Conservation (phyloP, 2,329 filamentous ascomycete genomes). For the Penicillium sclerotiorum region DNA sequence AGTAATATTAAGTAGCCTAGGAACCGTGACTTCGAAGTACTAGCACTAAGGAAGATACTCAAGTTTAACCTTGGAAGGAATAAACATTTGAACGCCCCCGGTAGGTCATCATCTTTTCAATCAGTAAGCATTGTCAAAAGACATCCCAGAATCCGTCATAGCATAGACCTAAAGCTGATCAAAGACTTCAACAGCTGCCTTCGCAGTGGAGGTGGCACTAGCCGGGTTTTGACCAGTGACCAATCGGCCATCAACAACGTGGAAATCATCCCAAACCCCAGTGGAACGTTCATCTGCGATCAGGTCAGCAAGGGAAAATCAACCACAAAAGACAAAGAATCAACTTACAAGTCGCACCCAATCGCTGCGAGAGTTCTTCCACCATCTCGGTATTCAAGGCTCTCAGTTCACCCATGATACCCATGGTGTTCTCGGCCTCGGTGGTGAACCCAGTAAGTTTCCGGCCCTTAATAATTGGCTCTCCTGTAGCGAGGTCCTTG, state of each 20-base stretch:
- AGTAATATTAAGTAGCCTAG: no score
- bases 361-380: slow-evolving; percentile 35
- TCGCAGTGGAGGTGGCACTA: slow-evolving; percentile 43
- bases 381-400: slow-evolving; percentile 37
- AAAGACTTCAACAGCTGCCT: slow-evolving; percentile 44
- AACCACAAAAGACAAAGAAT: not conserved
- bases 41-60: no score
- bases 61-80: no score
- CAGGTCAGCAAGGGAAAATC: slow-evolving; percentile 6
- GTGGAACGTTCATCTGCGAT: slow-evolving; percentile 24
- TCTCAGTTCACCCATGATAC: slow-evolving; percentile 34
- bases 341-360: slow-evolving; percentile 37
- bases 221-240: slow-evolving; percentile 49
- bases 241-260: slow-evolving; percentile 41
- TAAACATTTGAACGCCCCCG: no score
- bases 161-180: slow-evolving; percentile 32
- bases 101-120: no score
- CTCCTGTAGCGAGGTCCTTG: slow-evolving; percentile 33
- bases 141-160: no score
- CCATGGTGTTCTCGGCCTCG: slow-evolving; percentile 41
- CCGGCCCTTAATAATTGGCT: slow-evolving; percentile 43
- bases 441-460: slow-evolving; percentile 46
- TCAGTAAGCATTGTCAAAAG: no score
- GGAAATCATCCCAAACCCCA: slow-evolving; percentile 35
- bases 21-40: no score